These are phyloP conservation scores for Pisolithus thermaeus DNA, from an alignment of 1,284 basidiomycete genomes.

Conservation along the genomic window DNA sequence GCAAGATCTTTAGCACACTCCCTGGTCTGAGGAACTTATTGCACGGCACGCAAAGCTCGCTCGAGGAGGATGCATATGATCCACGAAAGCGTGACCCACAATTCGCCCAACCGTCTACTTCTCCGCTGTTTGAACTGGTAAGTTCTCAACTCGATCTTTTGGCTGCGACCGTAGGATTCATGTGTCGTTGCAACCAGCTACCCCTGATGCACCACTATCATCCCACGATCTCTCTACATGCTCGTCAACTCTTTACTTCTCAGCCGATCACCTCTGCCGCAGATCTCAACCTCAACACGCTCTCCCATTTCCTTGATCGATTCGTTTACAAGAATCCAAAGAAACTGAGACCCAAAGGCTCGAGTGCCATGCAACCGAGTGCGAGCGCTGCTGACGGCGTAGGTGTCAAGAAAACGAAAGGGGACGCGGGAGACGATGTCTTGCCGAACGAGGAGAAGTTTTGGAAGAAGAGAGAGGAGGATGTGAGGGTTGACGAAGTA, in stretches of 20 bases:
- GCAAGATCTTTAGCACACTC: constrained; percentile 69
- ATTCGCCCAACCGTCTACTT: constrained; percentile 77
- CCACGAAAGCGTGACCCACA: constrained; percentile 88
- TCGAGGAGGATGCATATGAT: constrained; percentile 62
- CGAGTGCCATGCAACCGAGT: constrained; percentile 94
- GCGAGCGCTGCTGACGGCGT: constrained; percentile 59
- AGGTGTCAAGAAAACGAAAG: constrained; percentile 69
- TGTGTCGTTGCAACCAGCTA: constrained; percentile 37
- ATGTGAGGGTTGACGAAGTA: constrained; percentile 86
- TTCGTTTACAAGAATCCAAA: constrained; percentile 96
- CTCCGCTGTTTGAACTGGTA: constrained; percentile 89
- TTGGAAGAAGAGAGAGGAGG: constrained; percentile 65
- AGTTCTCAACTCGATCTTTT: constrained; percentile 22
- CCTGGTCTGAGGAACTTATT: constrained; percentile 71
- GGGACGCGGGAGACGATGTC: constrained; percentile 45
- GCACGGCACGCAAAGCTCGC: constrained; percentile 33
- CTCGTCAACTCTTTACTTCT: constrained; percentile 71
- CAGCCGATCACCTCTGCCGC: constrained; percentile 74
- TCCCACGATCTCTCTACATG: constrained; percentile 85
- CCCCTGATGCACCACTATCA: constrained; percentile 88
- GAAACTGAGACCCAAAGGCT: constrained; percentile 69
- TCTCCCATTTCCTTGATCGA: constrained; percentile 86
- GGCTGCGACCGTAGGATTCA: neutral
- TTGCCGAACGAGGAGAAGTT: constrained; percentile 79
- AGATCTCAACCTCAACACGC: constrained; percentile 89